Evolutionary conservation across 768 basidiomycete species (phyloP), one percentile per base, ranked within the genome.

Genomic region (Tylopilus balloui): DNA sequence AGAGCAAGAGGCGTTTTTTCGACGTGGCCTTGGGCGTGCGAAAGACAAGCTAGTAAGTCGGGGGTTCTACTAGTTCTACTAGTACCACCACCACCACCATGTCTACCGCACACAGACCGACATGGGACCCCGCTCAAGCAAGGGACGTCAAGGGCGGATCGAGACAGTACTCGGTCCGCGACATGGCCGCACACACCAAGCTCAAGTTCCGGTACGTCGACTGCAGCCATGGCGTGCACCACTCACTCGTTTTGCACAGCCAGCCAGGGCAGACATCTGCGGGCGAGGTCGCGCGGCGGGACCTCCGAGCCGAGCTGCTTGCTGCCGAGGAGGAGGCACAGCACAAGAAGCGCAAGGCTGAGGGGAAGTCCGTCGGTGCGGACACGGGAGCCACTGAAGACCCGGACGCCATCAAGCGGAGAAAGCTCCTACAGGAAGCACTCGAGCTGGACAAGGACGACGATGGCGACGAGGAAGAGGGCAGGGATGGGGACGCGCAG

Each of bases 121-220:
- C 91, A 81, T 98, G 94, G 94, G 90, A 94, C 57, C 95, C 95
- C 2, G 93, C 94, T 0, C 90, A 94, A 69, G 95, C 90, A 28
- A 82, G 83, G 59, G 92, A 96, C 70, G 84, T 92, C 53, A 92
- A 90, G 66, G 88, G 88, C 4, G 92, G 91, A 50, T 93, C 92
- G 44, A 82, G 91, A 50, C 92, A 95, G 63, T 92, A 85, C 72
- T 95, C 92, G 5, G 86, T 90, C 62, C 81, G 89, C 53, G 92
- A 96, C 66, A 88, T 97, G 80, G 91, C 95, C 6, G 78, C 91
- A 3, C 89, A 97, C 67, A 99, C 95, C 2, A 95, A 96, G 70
- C 86, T 99, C 59, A 99, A 99, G 74, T 99, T 99, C 72, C 84
- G 95, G 84, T 89, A 51, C 47, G 79, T 64, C 20, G 13, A n/a